These are phyloP conservation scores for Gossypium schwendimanii DNA, from an alignment of 441 rosid genomes.

Conservation along the genomic window DNA sequence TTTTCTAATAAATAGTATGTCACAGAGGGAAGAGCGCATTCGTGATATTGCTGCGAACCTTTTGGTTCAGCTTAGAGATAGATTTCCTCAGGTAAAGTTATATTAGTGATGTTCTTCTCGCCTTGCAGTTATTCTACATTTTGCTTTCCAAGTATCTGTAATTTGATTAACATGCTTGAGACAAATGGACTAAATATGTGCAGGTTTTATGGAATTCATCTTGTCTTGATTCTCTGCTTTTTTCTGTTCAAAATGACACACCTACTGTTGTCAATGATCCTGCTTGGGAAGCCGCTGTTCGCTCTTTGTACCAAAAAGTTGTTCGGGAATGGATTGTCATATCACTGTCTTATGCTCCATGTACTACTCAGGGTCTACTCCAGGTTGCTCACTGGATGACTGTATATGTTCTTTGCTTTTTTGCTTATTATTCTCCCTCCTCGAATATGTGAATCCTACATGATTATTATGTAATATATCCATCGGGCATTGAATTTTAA, in stretches of 20 bases:
- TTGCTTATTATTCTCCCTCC: neutral
- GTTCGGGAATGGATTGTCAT: constrained; percentile 85
- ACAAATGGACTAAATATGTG: constrained; percentile 19
- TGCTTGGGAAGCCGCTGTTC: constrained; percentile 68
- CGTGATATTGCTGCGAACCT: constrained; percentile 83
- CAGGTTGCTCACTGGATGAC: constrained; percentile 49
- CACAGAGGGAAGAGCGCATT: constrained; percentile 89
- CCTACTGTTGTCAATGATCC: constrained; percentile 75
- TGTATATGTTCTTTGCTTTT: neutral
- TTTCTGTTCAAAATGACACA: constrained; percentile 63
- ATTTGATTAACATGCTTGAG: constrained; percentile 17
- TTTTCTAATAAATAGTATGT: constrained; percentile 89
- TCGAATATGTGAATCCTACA: neutral
- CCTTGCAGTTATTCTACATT: neutral
- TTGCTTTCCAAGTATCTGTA: neutral
- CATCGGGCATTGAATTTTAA: neutral
- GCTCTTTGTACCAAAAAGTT: constrained; percentile 75
- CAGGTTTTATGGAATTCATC: constrained; percentile 99
- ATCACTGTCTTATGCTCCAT: constrained; percentile 92
- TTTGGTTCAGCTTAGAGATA: constrained; percentile 86
- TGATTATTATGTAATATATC: neutral
- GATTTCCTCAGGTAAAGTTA: constrained; percentile 78
- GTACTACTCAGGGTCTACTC: constrained; percentile 97
- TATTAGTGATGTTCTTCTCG: neutral
- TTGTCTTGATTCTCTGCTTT: constrained; percentile 77